A percentile compares a stretch with the other conserved stretches of the same genome.
phyloP scores from a whole-genome alignment of 164 flowering plant species.

The Sedum album region DNA sequence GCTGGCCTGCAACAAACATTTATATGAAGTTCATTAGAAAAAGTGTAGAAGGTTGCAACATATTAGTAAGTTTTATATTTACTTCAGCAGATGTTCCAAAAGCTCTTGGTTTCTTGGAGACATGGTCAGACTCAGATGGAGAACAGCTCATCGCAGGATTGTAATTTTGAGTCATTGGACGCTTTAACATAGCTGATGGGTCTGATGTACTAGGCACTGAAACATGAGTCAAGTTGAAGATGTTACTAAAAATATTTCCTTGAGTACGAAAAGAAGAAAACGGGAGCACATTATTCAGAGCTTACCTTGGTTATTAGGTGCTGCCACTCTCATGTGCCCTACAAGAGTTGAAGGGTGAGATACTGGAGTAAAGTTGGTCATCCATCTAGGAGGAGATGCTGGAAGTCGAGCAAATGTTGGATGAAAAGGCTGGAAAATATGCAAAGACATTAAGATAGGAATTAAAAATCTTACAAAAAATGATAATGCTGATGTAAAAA shows the following conservation, averaged over 20 bases:
- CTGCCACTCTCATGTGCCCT: constrained; percentile 24
- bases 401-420: constrained; percentile 50
- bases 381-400: constrained; percentile 70
- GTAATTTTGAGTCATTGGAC: constrained; percentile 62
- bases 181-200: constrained; percentile 31
- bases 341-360: constrained; percentile 63
- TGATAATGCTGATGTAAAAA: not conserved
- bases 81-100: constrained; percentile 60
- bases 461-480: not conserved
- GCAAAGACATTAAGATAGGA: constrained; percentile 6
- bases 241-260: no score
- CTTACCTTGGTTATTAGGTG: constrained; percentile 1
- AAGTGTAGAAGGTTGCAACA: not conserved
- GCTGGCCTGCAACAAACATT: not conserved
- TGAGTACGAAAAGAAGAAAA: not conserved
- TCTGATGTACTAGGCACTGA: not conserved
- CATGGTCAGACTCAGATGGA: constrained; percentile 72
- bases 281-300: not conserved
- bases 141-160: constrained; percentile 70
- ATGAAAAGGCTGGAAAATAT: constrained; percentile 55
- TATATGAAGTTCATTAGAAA: not conserved
- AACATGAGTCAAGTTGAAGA: no score
- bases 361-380: constrained; percentile 55
- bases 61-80: not conserved
- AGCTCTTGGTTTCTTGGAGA: constrained; percentile 75